Evolutionary conservation across 208 protist species (phyloP), one percentile per base, ranked within the genome.

Genomic region (Leptomonas seymouri): DNA sequence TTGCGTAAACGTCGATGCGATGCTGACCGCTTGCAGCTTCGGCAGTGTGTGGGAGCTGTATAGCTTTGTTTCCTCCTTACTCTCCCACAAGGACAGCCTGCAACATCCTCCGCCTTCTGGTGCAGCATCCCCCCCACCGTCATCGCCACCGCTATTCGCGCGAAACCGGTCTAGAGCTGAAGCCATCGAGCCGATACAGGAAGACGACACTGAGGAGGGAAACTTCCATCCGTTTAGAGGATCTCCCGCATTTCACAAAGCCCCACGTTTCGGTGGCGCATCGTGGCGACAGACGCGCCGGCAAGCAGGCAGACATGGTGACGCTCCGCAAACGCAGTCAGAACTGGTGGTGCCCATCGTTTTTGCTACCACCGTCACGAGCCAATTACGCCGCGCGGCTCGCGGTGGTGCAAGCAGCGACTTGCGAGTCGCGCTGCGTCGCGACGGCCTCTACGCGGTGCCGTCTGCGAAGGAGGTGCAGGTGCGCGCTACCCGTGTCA

Each of bases 1-100:
- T 2, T 41, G 20, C 28, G 34, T 28, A 0, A 1, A 61, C 2
- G 49, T 36, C 20, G 39, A 54, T 21, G 23, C 30, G 1, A 16
- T 58, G 16, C 30, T 71, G 30, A 42, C 34, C 11, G 7, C 4
- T 11, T 67, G 42, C 51, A 15, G 41, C 20, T 67, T 77, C n/a
- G 12, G 31, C 7, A 42, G 55, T 18, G 56, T 51, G 41, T 71
- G 71, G 71, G 71, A 66, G 11, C 21, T 71, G 9, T 77, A 77
- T 58, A 71, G 53, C 57, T 20, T 55, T 9, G 57, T 62, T 16
- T 42, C 71, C 16, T 45, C 56, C 30, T 51, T 70, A n/a, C 9
- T n/a, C 21, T 9, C 0, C 3, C 5, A 3, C 8, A 39, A 31
- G 3, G 51, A 14, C 5, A 16, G 5, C 23, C 12, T 8, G 20